phyloP scores from a whole-genome alignment of 345 rosid species.

The Luvunga scandens region DNA sequence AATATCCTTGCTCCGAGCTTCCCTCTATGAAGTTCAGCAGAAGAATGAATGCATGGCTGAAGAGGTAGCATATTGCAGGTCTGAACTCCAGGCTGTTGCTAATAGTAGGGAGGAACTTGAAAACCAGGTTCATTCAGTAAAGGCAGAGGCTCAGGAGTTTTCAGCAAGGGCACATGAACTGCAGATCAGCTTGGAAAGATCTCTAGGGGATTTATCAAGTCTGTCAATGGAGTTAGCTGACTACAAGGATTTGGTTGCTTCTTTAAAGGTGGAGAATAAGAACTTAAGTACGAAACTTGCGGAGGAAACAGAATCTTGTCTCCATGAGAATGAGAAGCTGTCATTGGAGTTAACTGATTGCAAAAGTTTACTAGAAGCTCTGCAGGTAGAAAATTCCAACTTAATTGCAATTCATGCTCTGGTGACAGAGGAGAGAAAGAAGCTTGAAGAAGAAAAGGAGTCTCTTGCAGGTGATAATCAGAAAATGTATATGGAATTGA shows the following conservation, averaged over 20 bases:
- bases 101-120: constrained; percentile 46
- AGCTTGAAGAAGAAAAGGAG: constrained; percentile 52
- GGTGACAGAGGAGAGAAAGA: constrained; percentile 39
- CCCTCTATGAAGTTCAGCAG: constrained; percentile 35
- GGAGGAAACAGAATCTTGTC: constrained; percentile 38
- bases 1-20: constrained; percentile 41
- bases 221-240: constrained; percentile 46
- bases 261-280: constrained; percentile 56
- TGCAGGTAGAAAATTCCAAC: constrained; percentile 46
- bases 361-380: constrained; percentile 48
- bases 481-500: constrained; percentile 39
- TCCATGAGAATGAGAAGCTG: constrained; percentile 53
- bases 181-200: constrained; percentile 57
- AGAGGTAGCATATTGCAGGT: constrained; percentile 57
- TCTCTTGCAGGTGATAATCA: constrained; percentile 41
- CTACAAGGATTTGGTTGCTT: constrained; percentile 37
- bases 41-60: constrained; percentile 42
- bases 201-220: constrained; percentile 37
- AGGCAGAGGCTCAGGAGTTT: constrained; percentile 50
- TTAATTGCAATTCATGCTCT: constrained; percentile 37
- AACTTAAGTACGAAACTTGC: constrained; percentile 38
- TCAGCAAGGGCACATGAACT: constrained; percentile 46
- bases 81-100: constrained; percentile 46
- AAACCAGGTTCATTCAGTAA: constrained; percentile 42
- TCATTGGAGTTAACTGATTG: constrained; percentile 51